phyloP scores from a whole-genome alignment of 371 early-diverging fungal genomes.

The Cokeromyces recurvatus region DNA sequence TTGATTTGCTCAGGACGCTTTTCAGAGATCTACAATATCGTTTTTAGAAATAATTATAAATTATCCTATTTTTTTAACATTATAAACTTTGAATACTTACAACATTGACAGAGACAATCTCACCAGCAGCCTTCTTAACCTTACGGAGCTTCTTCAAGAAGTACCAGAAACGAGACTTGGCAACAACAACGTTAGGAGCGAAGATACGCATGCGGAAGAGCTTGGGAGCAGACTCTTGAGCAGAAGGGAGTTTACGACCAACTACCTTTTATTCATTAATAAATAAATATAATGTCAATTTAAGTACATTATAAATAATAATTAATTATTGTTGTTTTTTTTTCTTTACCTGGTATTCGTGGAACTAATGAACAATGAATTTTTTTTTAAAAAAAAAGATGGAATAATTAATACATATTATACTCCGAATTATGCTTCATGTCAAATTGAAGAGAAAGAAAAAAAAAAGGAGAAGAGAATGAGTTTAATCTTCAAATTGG shows the following conservation, averaged over 20 bases:
- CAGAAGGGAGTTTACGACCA: slow-evolving; percentile 88
- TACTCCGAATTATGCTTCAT: background rate
- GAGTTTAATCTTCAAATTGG: too few relatives aligned
- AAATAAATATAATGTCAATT: background rate
- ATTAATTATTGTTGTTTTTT: background rate
- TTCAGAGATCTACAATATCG: slow-evolving; percentile 78
- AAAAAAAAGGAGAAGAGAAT: too few relatives aligned
- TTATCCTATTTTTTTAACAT: background rate
- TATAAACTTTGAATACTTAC: slow-evolving; percentile 24
- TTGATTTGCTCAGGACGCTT: slow-evolving; percentile 86
- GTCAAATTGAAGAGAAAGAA: too few relatives aligned
- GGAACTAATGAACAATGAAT: background rate
- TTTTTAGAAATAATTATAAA: too few relatives aligned
- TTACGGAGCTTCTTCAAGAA: slow-evolving; percentile 95
- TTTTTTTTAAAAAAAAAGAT: background rate
- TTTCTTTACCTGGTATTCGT: background rate
- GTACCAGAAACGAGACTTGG: slow-evolving; percentile 98
- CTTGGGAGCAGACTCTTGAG: slow-evolving; percentile 87
- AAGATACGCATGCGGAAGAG: slow-evolving; percentile 96
- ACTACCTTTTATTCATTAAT: slow-evolving; percentile 54
- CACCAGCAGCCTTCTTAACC: slow-evolving; percentile 94
- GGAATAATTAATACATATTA: background rate
- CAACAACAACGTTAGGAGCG: slow-evolving; percentile 95
- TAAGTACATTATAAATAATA: background rate
- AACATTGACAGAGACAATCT: slow-evolving; percentile 93